Evolutionary conservation across 2,329 filamentous ascomycete species (phyloP).

Genomic region (Penicillium sp.): DNA sequence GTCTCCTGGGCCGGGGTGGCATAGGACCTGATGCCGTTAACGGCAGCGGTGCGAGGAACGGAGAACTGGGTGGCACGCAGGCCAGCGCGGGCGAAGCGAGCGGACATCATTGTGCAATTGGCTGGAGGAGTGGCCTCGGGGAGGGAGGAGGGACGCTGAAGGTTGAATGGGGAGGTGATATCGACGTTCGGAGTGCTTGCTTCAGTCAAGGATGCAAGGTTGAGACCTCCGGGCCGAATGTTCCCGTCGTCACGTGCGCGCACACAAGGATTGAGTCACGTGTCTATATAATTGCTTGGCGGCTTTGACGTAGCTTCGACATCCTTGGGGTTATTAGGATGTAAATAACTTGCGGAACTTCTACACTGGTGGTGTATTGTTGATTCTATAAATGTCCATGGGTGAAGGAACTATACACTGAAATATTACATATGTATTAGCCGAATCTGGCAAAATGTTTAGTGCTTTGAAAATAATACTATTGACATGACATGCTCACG

Average conservation of each 20-base stretch:
- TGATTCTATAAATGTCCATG: too few relatives aligned
- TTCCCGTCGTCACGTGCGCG: conserved; percentile 19
- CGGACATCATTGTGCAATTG: conserved; percentile 53
- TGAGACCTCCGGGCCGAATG: conserved; percentile 28
- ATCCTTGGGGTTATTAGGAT: neutral
- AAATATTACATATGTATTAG: too few relatives aligned
- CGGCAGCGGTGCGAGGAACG: conserved; percentile 41
- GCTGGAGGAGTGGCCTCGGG: conserved; percentile 25
- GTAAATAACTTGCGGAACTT: neutral
- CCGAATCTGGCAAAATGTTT: neutral
- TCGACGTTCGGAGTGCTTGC: conserved; percentile 26
- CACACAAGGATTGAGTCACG: conserved; percentile 7
- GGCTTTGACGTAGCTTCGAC: neutral
- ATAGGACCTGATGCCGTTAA: conserved; percentile 67
- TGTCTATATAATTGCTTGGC: neutral
- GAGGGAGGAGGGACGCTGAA: conserved; percentile 19
- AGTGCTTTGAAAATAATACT: neutral
- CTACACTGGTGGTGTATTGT: neutral
- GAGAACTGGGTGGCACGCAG: conserved; percentile 54
- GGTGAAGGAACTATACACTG: too few relatives aligned
- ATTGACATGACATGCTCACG: neutral
- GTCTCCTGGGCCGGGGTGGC: conserved; percentile 66
- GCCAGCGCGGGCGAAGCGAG: conserved; percentile 57
- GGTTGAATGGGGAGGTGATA: conserved; percentile 27
- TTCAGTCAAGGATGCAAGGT: conserved; percentile 25